Percentiles rank a stretch among this genome's conserved stretches.
These are phyloP conservation scores for Tagetes patula DNA, from an alignment of 129 eudicot species.

Conservation along the genomic window DNA sequence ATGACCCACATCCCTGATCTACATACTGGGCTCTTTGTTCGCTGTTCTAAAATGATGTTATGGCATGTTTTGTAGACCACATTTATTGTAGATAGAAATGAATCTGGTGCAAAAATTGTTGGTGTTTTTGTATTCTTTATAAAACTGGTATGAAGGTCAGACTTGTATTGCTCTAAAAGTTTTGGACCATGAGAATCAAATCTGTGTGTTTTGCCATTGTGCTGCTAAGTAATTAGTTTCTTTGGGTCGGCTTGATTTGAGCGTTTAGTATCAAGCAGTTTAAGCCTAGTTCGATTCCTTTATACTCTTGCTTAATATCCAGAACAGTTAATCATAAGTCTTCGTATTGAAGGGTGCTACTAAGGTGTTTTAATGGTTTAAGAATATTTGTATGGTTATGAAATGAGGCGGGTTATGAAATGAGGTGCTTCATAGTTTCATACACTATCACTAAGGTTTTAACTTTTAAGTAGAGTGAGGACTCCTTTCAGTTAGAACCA, in stretches of 20 bases:
- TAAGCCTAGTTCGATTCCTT: too few species aligned
- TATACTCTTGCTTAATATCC: too few species aligned
- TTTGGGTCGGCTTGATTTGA: neutral
- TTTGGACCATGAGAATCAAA: slow-evolving; percentile 21
- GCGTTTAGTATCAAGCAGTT: too few species aligned
- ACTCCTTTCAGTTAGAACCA: too few species aligned
- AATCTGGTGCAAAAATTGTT: slow-evolving; percentile 12
- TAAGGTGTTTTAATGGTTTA: too few species aligned
- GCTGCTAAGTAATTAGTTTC: neutral
- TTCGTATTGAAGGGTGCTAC: too few species aligned
- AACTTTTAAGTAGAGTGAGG: too few species aligned
- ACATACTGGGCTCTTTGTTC: slow-evolving; percentile 40
- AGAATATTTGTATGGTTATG: too few species aligned
- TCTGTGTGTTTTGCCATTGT: slow-evolving; percentile 15
- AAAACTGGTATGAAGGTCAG: slow-evolving; percentile 12
- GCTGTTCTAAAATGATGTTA: slow-evolving; percentile 37
- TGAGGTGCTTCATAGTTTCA: too few species aligned
- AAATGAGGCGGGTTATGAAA: too few species aligned
- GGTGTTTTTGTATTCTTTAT: slow-evolving; percentile 21
- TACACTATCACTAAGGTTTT: too few species aligned
- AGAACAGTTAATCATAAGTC: too few species aligned
- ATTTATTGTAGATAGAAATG: slow-evolving; percentile 39
- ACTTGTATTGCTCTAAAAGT: slow-evolving; percentile 16
- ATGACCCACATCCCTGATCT: slow-evolving; percentile 29
- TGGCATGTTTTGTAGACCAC: slow-evolving; percentile 52